These are phyloP conservation scores for Trichoderma virens DNA, from an alignment of 495 filamentous ascomycete species.

Conservation along the genomic window DNA sequence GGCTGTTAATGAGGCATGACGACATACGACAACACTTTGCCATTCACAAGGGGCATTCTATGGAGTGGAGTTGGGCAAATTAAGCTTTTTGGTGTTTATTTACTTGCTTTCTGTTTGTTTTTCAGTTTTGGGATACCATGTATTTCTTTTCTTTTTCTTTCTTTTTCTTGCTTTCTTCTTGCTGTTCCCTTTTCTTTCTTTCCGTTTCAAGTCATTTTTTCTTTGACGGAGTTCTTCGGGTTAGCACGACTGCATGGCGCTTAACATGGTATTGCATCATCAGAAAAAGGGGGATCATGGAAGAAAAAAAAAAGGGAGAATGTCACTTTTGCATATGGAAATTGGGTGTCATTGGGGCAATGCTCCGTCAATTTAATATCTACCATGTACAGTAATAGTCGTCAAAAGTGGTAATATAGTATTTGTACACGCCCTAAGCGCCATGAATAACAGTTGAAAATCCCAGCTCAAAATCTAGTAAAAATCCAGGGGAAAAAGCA, in stretches of 20 bases:
- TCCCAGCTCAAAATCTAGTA: neutral
- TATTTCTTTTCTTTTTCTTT: neutral
- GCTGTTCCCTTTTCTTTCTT: neutral
- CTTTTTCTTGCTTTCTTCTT: neutral
- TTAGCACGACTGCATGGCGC: neutral
- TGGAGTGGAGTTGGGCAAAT: too few relatives aligned
- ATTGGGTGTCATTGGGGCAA: neutral
- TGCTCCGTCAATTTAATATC: neutral
- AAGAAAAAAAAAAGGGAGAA: neutral
- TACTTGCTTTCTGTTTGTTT: slow-evolving; percentile 16
- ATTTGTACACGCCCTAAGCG: neutral
- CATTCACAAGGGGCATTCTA: neutral
- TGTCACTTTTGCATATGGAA: neutral
- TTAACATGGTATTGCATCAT: neutral
- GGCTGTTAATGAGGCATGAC: neutral
- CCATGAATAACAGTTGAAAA: neutral
- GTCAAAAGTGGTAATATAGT: neutral
- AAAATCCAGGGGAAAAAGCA: neutral
- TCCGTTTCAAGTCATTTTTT: neutral
- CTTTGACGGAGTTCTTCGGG: neutral
- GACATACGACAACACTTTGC: neutral
- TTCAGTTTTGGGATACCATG: neutral
- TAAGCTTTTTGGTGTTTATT: slow-evolving; percentile 14
- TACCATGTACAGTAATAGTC: neutral
- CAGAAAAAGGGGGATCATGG: neutral